These are phyloP conservation scores for Physcomitrium patens DNA, from an alignment of 225 moss, liverwort and hornwort genomes.

Conservation along the genomic window DNA sequence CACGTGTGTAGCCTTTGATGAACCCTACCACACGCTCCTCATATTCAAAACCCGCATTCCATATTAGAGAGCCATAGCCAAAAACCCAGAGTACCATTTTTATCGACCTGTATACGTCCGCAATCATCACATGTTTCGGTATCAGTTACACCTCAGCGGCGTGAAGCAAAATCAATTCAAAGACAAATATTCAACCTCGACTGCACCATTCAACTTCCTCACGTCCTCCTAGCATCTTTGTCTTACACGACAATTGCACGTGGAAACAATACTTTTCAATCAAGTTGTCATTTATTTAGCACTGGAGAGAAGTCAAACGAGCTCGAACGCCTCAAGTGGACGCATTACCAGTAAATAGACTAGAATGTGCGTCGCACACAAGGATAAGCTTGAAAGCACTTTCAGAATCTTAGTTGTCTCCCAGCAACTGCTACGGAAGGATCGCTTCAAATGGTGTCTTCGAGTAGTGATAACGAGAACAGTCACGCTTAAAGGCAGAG, in stretches of 20 bases:
- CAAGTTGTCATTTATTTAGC: too few species aligned
- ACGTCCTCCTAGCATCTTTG: neutral
- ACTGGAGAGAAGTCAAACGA: too few species aligned
- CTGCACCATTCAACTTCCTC: neutral
- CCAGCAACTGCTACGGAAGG: too few species aligned
- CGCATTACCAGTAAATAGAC: too few species aligned
- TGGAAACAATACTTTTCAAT: too few species aligned
- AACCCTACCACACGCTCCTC: constrained; percentile 72
- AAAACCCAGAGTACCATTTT: constrained; percentile 63
- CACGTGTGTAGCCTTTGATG: constrained; percentile 69
- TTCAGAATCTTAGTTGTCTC: too few species aligned
- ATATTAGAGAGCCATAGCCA: constrained; percentile 78
- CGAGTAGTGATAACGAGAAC: neutral
- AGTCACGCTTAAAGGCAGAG: neutral
- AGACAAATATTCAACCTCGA: neutral
- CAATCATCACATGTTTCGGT: neutral
- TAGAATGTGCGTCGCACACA: too few species aligned
- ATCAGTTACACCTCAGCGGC: neutral
- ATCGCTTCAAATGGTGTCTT: too few species aligned
- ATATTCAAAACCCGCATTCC: constrained; percentile 76
- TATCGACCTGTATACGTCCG: constrained; percentile 25
- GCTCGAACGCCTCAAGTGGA: too few species aligned
- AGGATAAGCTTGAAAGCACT: too few species aligned
- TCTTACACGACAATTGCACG: neutral
- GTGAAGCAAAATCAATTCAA: constrained; percentile 4